Base-by-base conservation (phyloP, 139 green algal genomes). In the Micractinium conductrix region DNA sequence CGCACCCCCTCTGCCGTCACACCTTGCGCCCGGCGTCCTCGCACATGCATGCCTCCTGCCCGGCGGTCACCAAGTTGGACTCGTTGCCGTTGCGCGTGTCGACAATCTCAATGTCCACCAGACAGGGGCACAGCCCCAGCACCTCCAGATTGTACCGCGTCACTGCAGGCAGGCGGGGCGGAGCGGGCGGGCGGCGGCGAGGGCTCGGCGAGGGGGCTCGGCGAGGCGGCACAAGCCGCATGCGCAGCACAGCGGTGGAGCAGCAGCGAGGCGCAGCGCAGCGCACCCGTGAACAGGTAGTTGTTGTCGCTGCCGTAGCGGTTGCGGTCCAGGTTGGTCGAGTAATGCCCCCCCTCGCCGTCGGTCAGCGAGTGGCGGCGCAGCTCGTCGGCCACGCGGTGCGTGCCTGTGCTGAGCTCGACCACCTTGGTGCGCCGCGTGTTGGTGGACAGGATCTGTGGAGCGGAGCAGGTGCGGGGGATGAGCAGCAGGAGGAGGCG, bases 261-360 rank as follows among this genome's bases (percentile, higher is more conserved):
- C 48, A 58, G 48, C 48, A 58, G 48, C 14, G 12, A 14, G 10
- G 48, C 10, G 48, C 48, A 58, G 48, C 12, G 12, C 12, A 58
- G 48, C 91, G 0, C 67, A 94, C 90, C 93, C 14, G 96, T 98
- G 90, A 95, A 96, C 7, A 99, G 92, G 88, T 99, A 99, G 82
- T 98, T 94, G 89, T 98, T 93, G 76, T 99, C 96, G 28, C 89
- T 93, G 78, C 96, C 96, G 79, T 99, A 99, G 38, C 96, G 84
- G 90, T 99, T 99, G 73, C 96, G 90, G 91, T 99, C 96, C 53
- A 99, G 85, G 92, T 98, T 98, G 24, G 96, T 98, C 63, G 90
- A 95, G 91, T 98, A 99, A 83, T 98, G 92, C 21, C 93, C 92
- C 8, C 92, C 91, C 62, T 93, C 88, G 37, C 88, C 91, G 79